phyloP scores from a whole-genome alignment of 2,329 filamentous ascomycete genomes.

The Fusarium cicatricum region DNA sequence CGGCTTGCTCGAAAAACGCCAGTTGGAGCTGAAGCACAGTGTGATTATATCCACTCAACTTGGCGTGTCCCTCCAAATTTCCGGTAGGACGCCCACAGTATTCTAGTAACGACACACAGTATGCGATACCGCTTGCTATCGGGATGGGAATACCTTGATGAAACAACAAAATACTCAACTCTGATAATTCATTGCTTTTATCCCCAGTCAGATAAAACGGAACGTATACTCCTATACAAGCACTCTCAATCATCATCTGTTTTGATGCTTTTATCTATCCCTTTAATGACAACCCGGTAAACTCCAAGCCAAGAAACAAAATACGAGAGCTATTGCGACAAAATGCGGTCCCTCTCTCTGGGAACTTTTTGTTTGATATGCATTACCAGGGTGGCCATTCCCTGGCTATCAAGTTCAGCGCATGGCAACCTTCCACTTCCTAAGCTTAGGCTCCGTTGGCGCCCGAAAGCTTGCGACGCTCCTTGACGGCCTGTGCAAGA shows the following conservation, averaged over 20 bases:
- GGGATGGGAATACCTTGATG: neutral
- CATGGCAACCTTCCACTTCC: neutral
- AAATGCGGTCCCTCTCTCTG: conserved; percentile 14
- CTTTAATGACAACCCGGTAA: conserved; percentile 33
- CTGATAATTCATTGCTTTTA: conserved; percentile 4
- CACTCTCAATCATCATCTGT: conserved; percentile 10
- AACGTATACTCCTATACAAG: neutral
- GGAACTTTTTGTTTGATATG: conserved; percentile 5
- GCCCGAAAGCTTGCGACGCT: conserved; percentile 51
- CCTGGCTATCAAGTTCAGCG: conserved; percentile 1
- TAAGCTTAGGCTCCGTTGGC: conserved; percentile 33
- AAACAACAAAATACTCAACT: neutral
- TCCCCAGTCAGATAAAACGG: conserved; percentile 2
- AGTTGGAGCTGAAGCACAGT: conserved; percentile 40
- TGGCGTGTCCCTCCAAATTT: no score
- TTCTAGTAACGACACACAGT: conserved; percentile 9
- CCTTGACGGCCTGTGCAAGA: conserved; percentile 81
- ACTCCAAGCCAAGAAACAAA: conserved; percentile 38
- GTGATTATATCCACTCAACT: neutral
- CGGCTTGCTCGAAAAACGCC: conserved; percentile 37
- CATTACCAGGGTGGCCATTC: neutral
- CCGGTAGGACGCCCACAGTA: neutral
- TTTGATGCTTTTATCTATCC: conserved; percentile 36
- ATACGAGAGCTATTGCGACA: conserved; percentile 24
- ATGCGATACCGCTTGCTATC: conserved; percentile 26